Base-by-base conservation (phyloP, 2,329 filamentous ascomycete species). In the Claviceps humidiphila region DNA sequence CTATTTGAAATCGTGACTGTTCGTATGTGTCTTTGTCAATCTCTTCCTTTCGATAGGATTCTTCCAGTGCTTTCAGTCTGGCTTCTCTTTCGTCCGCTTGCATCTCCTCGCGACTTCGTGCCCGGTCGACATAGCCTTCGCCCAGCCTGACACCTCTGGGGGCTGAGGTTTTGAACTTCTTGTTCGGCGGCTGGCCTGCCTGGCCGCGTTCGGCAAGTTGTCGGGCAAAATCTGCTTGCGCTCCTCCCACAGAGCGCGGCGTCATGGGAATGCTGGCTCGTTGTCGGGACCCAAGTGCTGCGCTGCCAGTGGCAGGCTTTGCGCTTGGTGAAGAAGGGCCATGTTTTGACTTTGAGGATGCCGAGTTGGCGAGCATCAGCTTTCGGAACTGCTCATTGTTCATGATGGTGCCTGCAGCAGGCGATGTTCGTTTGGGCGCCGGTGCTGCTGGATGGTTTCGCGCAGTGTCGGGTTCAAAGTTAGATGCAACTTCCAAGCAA, bases 361-460 rank as follows among this genome's bases (percentile, higher is more conserved):
- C 62, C 6, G 73, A 63, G 54, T 73, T 74, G 42, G 68, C 67
- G 46, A 82, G 73, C 22, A 95, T 68, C 6, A 97, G 77, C 57
- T 85, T 85, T 51, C 93, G 85, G 63, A 98, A 98, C 62, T 96
- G 88, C 44, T 89, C 81, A 74, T 97, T 97, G 67, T 97, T 95
- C 93, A 98, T 97, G 40, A 44, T 56, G 51, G 48, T 51, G 49
- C 43, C 30, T 14, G 50, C 46, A 16, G 24, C 7, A 5, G 42
- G 38, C 20, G 17, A 38, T 9, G 16, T 37, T 49, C 22, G 7
- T 26, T 41, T 3, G 9, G 6, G 7, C 38, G 37, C 16, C 24
- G 13, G 37, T 17, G 24, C 6, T n/a, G 16, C 26, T 30, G 38
- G 16, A 49, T 41, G 38, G n/a, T 30, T 17, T n/a, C 13, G n/a